These are phyloP conservation scores for Eucalyptus erythrocorys DNA, from an alignment of 345 rosid species.

Conservation along the genomic window DNA sequence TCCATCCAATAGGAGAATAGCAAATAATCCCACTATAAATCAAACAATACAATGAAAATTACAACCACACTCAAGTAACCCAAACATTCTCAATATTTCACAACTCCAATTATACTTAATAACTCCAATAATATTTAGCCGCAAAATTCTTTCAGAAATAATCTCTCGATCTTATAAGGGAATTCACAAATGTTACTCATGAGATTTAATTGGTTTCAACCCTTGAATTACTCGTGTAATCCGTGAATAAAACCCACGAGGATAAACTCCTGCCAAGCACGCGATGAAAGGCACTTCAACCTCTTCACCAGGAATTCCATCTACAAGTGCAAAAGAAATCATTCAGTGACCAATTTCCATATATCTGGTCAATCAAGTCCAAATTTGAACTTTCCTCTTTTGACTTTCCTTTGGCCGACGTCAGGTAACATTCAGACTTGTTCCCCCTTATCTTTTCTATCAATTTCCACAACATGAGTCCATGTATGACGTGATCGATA, in stretches of 20 bases:
- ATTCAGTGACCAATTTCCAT: not conserved
- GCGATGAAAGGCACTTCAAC: not conserved
- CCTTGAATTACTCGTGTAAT: not conserved
- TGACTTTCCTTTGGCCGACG: not conserved
- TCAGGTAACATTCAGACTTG: too few relatives aligned
- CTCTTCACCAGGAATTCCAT: not conserved
- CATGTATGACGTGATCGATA: not conserved
- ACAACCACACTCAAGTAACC: not conserved
- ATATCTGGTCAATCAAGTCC: not conserved
- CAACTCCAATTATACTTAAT: not conserved
- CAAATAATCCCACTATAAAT: too few relatives aligned
- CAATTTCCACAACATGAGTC: not conserved
- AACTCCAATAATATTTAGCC: fast-evolving
- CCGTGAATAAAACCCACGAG: not conserved
- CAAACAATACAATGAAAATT: too few relatives aligned
- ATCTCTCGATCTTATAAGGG: not conserved
- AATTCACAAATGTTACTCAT: too few relatives aligned
- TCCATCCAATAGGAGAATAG: too few relatives aligned
- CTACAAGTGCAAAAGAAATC: not conserved
- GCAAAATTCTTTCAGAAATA: not conserved
- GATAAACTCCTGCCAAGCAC: not conserved
- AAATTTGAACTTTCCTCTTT: not conserved
- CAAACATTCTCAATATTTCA: too few relatives aligned
- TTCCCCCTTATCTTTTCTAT: not conserved
- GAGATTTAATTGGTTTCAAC: too few relatives aligned